These are phyloP conservation scores for Phlebiopsis gigantea DNA, from an alignment of 768 basidiomycete species.

Conservation along the genomic window DNA sequence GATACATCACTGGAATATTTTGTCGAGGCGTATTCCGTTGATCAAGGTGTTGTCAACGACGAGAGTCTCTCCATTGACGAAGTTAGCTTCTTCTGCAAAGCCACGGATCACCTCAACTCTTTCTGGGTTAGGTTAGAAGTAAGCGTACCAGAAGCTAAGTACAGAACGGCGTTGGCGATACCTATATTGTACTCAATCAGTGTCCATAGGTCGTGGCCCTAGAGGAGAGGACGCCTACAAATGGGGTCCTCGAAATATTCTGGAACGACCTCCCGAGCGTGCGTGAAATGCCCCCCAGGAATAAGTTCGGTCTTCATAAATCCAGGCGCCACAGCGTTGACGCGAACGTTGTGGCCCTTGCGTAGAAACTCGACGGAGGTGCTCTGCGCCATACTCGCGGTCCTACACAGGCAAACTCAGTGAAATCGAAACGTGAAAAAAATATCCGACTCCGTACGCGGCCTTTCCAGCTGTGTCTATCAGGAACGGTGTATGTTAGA, in stretches of 20 bases:
- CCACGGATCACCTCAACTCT: neutral
- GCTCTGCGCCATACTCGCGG: neutral
- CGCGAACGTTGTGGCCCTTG: constrained; percentile 84
- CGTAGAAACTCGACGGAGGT: neutral
- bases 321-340: constrained; percentile 87
- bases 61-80: neutral
- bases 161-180: constrained; percentile 83
- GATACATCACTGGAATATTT: too few species aligned
- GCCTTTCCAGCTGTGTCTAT: constrained; percentile 92
- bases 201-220: too few species aligned
- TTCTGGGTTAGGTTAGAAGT: neutral
- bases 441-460: too few species aligned
- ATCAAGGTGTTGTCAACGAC: neutral
- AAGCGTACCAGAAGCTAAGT: constrained; percentile 74
- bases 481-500: too few species aligned
- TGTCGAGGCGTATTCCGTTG: neutral
- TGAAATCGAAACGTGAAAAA: too few species aligned
- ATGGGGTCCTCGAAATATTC: neutral
- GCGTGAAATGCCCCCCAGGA: neutral
- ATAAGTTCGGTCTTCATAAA: constrained; percentile 69
- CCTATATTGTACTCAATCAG: constrained; percentile 29
- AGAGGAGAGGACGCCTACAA: neutral
- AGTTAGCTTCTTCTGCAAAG: neutral
- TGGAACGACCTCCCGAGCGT: neutral
- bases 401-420: neutral